Base-by-base conservation (phyloP, 306 rosid species). In the Gastrolobium villosum region DNA sequence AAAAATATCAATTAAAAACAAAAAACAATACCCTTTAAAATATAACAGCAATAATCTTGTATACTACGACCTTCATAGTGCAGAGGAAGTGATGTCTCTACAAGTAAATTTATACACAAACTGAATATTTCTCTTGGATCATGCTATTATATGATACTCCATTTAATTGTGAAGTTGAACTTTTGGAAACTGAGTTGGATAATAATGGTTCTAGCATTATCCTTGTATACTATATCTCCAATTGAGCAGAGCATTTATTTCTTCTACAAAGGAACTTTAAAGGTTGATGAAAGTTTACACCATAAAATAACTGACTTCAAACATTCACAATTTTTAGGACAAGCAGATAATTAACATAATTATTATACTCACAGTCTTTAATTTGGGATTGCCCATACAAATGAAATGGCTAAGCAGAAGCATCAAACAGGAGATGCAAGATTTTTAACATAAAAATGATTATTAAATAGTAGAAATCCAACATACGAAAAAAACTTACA, bases 401-500 rank as follows among this genome's bases (percentile, higher is more conserved):
- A 37, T 70, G 65, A 48, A 53, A 76, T 53, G 20, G 70, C 32
- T 77, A 65, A 46, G 41, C 66, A 65, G 67, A 57, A 73, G 40
- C 31, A 50, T 26, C 86, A 43, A 65, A 63, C 66, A 77, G 57
- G 41, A 43, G 69, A 50, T 40, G 37, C 41, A 68, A n/a, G 67
- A 64, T 59, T 35, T 79, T 48, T 4, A 30, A 75, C 68, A 54
- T 15, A 32, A 53, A 72, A 63, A 5, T 64, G 10, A 77, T 80
- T 81, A 76, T 63, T 70, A 40, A 30, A 59, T 37, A 30, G 39
- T 53, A n/a, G 50, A 62, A 72, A 82, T 74, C 50, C 68, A 85
- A 46, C 49, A 78, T 55, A 46, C 72, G 53, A 64, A 54, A 81
- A 74, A 81, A 78, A 34, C 77, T 15, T 70, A 50, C 76, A 31